Base-by-base conservation (phyloP, 345 rosid genomes). In the Sonneratia caseolaris region DNA sequence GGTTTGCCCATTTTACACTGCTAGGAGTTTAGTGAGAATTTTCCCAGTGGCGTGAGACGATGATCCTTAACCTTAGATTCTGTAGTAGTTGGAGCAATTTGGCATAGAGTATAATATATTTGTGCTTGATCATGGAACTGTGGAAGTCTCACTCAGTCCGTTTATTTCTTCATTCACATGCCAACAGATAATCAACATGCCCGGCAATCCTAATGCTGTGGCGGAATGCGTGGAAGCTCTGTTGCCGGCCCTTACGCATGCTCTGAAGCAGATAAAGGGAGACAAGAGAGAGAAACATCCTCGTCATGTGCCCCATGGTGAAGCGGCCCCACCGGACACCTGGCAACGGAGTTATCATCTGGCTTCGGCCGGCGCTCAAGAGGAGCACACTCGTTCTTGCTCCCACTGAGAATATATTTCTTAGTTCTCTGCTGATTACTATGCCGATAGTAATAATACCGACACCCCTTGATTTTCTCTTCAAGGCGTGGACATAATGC, bases 241-340 rank as follows among this genome's bases (percentile, higher is more conserved):
- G 78, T 68, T 95, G 75, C 97, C 98, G 0, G 89, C 92, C 3
- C 90, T 95, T 27, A 95, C 92, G 80, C 97, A 95, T 48, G 97
- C 97, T 0, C 56, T 89, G 42, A 95, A 87, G 85, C 97, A 95
- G 86, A 87, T 86, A 51, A 92, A 83, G 77, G 99, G 97, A 27
- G 97, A 92, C 83, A 95, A 95, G 81, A 82, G 91, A 74, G 98
- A 92, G 85, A 92, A 92, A 76, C 91, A 95, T 75, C 98, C 97
- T 0, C 84, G 90, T 5, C 99, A 92, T 76, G 71, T 85, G 53
- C 98, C 97, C 69, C 99, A 95, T 53, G 87, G 82, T 27, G 79
- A 85, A 79, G 86, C 86, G 1, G 75, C 55, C 11, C 85, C 89
- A 0, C 11, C 3, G 15, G 93, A 90, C 75, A 83, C 89, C 53